These are phyloP conservation scores for Stylosanthes scabra DNA, from an alignment of 331 rosid species.

Conservation along the genomic window DNA sequence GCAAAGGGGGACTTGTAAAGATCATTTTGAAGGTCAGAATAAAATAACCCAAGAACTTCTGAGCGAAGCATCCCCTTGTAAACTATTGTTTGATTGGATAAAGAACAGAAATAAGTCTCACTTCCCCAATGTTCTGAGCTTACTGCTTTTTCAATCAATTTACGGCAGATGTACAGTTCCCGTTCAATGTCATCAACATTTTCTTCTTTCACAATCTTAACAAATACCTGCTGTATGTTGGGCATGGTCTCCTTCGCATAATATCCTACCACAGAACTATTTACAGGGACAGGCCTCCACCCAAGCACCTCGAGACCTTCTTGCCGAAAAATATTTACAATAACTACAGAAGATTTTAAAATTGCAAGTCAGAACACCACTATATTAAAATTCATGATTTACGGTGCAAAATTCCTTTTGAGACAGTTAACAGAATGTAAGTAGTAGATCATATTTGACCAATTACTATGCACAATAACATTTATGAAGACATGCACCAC, in stretches of 20 bases:
- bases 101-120: conserved; percentile 98
- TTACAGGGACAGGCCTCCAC: conserved; percentile 99
- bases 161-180: conserved; percentile 93
- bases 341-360: conserved; percentile 64
- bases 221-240: conserved; percentile 93
- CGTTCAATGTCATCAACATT: conserved; percentile 93
- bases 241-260: conserved; percentile 97
- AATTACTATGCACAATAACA: conserved; percentile 13
- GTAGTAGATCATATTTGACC: conserved; percentile 11
- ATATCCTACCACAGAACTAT: conserved; percentile 82
- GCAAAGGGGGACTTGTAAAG: conserved; percentile 91
- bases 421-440: conserved; percentile 27
- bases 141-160: conserved; percentile 88
- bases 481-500: conserved; percentile 15
- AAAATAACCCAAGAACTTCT: conserved; percentile 92
- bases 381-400: not conserved
- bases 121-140: conserved; percentile 89
- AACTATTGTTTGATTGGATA: conserved; percentile 95
- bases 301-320: conserved; percentile 99
- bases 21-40: conserved; percentile 90
- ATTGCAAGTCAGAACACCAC: conserved; percentile 46
- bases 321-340: conserved; percentile 80
- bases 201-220: conserved; percentile 89
- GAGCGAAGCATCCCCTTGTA: conserved; percentile 99
- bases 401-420: conserved; percentile 7